These are phyloP conservation scores for Elsinoe fawcettii DNA, from an alignment of 2,329 filamentous ascomycete genomes.

Conservation along the genomic window DNA sequence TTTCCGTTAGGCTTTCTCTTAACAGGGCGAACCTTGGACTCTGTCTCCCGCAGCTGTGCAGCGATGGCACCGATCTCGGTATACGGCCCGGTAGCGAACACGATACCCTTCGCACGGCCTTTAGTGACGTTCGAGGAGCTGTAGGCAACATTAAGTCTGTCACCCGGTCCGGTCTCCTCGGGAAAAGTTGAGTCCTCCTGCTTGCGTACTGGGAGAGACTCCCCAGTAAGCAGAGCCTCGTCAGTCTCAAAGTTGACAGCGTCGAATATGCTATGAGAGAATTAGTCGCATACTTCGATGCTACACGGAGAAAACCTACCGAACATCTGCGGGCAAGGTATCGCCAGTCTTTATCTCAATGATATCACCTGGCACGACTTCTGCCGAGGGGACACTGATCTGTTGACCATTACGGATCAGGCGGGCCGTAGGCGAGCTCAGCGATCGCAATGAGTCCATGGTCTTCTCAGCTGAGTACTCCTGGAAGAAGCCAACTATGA, in stretches of 20 bases:
- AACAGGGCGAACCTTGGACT: slow-evolving; percentile 30
- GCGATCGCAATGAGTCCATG: slow-evolving; percentile 41
- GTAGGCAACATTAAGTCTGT: slow-evolving; percentile 57
- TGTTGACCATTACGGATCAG: slow-evolving; percentile 39
- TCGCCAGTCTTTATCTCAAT: slow-evolving; percentile 41
- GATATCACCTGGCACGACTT: slow-evolving; percentile 43
- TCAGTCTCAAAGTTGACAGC: slow-evolving; percentile 61
- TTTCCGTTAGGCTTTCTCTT: slow-evolving; percentile 34
- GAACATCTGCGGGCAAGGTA: slow-evolving; percentile 43
- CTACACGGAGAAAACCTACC: slow-evolving; percentile 18
- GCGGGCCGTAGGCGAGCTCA: slow-evolving; percentile 40
- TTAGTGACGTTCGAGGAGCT: slow-evolving; percentile 57
- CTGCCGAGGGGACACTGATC: slow-evolving; percentile 34
- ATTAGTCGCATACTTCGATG: background rate
- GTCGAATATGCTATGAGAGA: slow-evolving; percentile 23
- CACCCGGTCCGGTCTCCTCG: slow-evolving; percentile 48
- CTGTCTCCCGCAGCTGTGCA: slow-evolving; percentile 50
- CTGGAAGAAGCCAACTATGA: slow-evolving; percentile 40
- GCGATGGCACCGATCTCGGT: slow-evolving; percentile 64
- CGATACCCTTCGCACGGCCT: slow-evolving; percentile 53
- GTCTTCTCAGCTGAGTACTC: slow-evolving; percentile 44
- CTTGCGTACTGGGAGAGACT: slow-evolving; percentile 48
- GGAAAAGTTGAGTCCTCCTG: slow-evolving; percentile 23
- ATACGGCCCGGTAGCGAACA: slow-evolving; percentile 51
- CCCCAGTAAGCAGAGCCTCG: slow-evolving; percentile 62